phyloP scores from a whole-genome alignment of 345 rosid species.

The Nephelium lappaceum region DNA sequence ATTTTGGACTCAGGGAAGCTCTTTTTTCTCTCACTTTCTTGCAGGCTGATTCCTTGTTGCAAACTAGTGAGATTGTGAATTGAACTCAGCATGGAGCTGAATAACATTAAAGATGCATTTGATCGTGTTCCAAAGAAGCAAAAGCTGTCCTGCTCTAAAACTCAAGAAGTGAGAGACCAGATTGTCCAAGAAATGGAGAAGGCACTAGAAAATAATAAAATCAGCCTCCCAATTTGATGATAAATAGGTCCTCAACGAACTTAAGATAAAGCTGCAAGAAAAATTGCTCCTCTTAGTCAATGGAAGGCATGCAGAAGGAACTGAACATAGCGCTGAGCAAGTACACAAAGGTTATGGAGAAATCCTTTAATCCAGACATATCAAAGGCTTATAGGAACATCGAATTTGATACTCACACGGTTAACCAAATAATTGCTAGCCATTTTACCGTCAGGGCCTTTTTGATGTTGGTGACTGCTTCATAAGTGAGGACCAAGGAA shows the following conservation, averaged over 20 bases:
- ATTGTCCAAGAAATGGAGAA: slow-evolving; percentile 57
- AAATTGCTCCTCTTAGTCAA: slow-evolving; percentile 44
- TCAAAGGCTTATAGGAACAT: slow-evolving; percentile 65
- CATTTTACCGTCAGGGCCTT: slow-evolving; percentile 69
- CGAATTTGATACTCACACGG: slow-evolving; percentile 54
- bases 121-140: slow-evolving; percentile 80
- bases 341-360: slow-evolving; percentile 66
- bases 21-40: background rate
- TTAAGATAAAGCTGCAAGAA: slow-evolving; percentile 51
- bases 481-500: slow-evolving; percentile 47
- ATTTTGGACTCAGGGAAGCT: slow-evolving; percentile 8
- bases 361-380: slow-evolving; percentile 58
- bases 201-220: slow-evolving; percentile 35
- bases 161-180: slow-evolving; percentile 57
- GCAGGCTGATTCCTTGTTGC: slow-evolving; percentile 1
- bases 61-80: slow-evolving; percentile 1
- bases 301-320: slow-evolving; percentile 68
- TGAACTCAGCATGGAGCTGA: slow-evolving; percentile 59
- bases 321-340: slow-evolving; percentile 59
- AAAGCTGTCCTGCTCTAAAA: slow-evolving; percentile 55
- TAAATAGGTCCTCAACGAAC: slow-evolving; percentile 39
- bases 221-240: slow-evolving; percentile 31
- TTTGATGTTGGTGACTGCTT: slow-evolving; percentile 72
- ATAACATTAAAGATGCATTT: slow-evolving; percentile 71
- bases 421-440: slow-evolving; percentile 66